Base-by-base conservation (phyloP, 768 basidiomycete species). In the Amanita pallidorosea region DNA sequence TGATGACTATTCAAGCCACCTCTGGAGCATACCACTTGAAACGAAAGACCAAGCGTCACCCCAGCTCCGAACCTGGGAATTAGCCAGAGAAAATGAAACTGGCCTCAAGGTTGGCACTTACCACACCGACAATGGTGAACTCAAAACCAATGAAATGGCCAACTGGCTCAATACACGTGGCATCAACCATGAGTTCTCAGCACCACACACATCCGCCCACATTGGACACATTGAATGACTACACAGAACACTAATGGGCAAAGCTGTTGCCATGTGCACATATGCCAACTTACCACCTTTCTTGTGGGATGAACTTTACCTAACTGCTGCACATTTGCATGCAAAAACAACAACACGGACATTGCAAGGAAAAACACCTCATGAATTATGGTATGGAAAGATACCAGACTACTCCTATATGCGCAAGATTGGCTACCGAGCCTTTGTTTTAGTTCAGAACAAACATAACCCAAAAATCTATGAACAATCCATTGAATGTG, bases 151-250 rank as follows among this genome's bases (percentile, higher is more conserved):
- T 11, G 51, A 53, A 15, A 59, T 65, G 57, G 41, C 44, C 9
- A 49, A 37, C 5, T 63, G 59, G 61, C 22, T 57, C 1, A 38
- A 35, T 6, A 43, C 49, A 7, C 44, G 52, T 12, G 58, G 59
- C 11, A 57, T 45, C 1, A 7, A 38, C 1, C 54, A 58, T 9
- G 40, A 60, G 20, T 58, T 47, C 46, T 67, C 65, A 0, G 63
- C 64, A 0, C 60, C 66, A 0, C 59, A 71, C 54, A 70, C 66
- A 7, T 70, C 67, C n/a, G 60, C 61, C 8, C 56, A 64, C 9
- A 71, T 65, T 51, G 68, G 71, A 5, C 53, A 55, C 7, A 67
- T 67, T 2, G 69, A 73, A 49, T 58, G 66, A 0, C 47, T 65
- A 29, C 69, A 74, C 48, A 55, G 60, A 6, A 71, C 68, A 0